Percentiles rank a stretch among this genome's conserved stretches.
Conservation (phyloP, 257 asterid species). For the Solanum arcanum region DNA sequence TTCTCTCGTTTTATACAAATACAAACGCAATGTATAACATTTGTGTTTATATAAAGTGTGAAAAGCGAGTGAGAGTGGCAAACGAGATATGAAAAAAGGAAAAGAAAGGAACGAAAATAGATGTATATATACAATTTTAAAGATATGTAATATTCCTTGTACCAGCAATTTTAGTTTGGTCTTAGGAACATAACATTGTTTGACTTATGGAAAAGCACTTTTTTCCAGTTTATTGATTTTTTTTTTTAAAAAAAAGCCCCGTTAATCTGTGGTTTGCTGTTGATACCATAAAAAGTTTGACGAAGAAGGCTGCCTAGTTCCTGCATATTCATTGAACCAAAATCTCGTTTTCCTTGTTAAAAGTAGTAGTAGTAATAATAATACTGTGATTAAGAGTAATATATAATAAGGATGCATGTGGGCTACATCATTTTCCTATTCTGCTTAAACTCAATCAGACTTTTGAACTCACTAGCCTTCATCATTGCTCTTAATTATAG, state of each 20-base stretch:
- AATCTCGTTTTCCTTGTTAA: neutral
- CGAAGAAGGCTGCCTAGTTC: neutral
- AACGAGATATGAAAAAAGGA: too few relatives aligned
- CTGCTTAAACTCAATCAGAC: neutral
- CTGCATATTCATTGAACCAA: neutral
- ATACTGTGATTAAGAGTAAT: neutral
- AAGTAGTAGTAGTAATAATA: neutral
- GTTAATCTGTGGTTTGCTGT: neutral
- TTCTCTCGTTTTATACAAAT: too few relatives aligned
- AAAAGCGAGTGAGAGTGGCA: too few relatives aligned
- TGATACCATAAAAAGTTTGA: neutral
- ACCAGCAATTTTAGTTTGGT: neutral
- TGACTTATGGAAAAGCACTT: neutral
- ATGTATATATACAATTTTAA: too few relatives aligned
- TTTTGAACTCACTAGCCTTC: neutral
- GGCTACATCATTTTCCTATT: neutral
- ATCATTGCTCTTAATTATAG: neutral
- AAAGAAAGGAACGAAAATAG: too few relatives aligned
- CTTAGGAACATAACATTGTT: neutral
- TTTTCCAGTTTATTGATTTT: neutral
- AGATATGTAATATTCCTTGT: neutral
- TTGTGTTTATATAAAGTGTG: too few relatives aligned
- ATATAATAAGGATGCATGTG: constrained; percentile 6
- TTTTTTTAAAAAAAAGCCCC: neutral
- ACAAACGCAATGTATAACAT: too few relatives aligned